phyloP scores from a whole-genome alignment of 2,329 filamentous ascomycete genomes.

The Colletotrichum zoysiae region DNA sequence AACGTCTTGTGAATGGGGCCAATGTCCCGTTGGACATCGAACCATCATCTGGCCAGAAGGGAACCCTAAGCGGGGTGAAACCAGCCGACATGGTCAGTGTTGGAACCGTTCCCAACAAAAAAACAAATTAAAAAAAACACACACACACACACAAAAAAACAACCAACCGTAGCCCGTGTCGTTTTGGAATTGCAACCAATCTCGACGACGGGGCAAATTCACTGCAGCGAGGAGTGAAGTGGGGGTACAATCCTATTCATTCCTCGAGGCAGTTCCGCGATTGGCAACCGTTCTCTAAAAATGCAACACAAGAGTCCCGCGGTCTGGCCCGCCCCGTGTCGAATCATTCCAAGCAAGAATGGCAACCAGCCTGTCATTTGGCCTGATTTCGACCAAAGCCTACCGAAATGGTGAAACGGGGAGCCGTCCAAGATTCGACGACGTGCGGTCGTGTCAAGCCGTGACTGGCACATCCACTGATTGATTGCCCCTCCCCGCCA shows the following conservation, averaged over 20 bases:
- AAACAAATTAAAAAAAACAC: too few relatives aligned
- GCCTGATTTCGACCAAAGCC: constrained; percentile 30
- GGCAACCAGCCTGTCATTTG: constrained; percentile 8
- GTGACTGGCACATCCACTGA: constrained; percentile 21
- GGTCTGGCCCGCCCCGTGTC: constrained; percentile 11
- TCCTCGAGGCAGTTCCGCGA: constrained; percentile 9
- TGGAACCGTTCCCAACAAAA: constrained; percentile 20
- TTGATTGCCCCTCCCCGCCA: too few relatives aligned
- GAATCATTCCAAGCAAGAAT: neutral
- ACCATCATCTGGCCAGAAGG: constrained; percentile 26
- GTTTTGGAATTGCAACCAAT: neutral
- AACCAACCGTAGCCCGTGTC: constrained; percentile 10
- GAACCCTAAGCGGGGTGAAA: constrained; percentile 21
- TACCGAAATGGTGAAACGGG: constrained; percentile 25
- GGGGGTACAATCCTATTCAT: neutral
- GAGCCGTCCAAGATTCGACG: constrained; percentile 33
- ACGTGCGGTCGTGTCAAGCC: constrained; percentile 31
- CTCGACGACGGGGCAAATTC: neutral
- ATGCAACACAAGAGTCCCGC: neutral
- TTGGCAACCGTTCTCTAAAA: constrained; percentile 2
- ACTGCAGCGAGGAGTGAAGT: neutral
- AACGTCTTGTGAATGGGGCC: neutral
- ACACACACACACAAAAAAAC: too few relatives aligned
- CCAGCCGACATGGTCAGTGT: constrained; percentile 17
- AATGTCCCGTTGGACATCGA: constrained; percentile 30